Percentiles rank a stretch among this genome's conserved stretches.
Conservation (phyloP, 768 basidiomycete species). For the Pulveroboletus sp. region DNA sequence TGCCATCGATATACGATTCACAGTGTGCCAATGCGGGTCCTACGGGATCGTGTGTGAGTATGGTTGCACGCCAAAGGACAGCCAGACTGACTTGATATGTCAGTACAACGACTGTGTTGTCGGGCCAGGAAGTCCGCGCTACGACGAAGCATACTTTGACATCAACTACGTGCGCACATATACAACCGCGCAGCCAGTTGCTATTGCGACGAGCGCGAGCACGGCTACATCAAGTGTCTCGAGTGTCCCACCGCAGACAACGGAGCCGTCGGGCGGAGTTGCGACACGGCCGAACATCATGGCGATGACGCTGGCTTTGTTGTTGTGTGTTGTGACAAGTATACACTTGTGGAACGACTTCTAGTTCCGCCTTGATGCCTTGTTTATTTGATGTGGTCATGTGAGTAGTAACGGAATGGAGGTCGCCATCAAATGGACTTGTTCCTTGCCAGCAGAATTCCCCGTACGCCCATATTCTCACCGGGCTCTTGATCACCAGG, state of each 20-base stretch:
- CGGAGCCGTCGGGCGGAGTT: not conserved
- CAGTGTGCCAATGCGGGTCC: slow-evolving; percentile 39
- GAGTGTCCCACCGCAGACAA: not conserved
- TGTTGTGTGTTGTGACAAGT: not conserved
- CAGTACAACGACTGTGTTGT: slow-evolving; percentile 56
- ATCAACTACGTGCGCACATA: slow-evolving; percentile 65
- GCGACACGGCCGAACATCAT: not conserved
- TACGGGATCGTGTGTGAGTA: slow-evolving; percentile 43
- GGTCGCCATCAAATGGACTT: not conserved
- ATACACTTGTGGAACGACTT: not conserved
- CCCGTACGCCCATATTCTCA: not conserved
- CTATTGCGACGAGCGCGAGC: slow-evolving; percentile 7
- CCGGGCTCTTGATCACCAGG: not conserved
- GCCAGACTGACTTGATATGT: not conserved
- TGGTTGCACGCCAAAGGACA: not conserved
- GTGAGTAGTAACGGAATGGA: not conserved
- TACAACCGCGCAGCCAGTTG: slow-evolving; percentile 25
- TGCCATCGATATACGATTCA: slow-evolving; percentile 38
- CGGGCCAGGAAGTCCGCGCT: slow-evolving; percentile 52
- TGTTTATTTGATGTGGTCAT: not conserved
- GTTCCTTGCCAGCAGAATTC: too few species aligned
- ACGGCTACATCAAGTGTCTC: not conserved
- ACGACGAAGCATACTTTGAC: slow-evolving; percentile 64
- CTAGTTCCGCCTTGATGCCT: not conserved
- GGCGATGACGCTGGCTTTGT: not conserved